phyloP scores from a whole-genome alignment of 2,329 filamentous ascomycete genomes.

The Curvularia eragrostidis region DNA sequence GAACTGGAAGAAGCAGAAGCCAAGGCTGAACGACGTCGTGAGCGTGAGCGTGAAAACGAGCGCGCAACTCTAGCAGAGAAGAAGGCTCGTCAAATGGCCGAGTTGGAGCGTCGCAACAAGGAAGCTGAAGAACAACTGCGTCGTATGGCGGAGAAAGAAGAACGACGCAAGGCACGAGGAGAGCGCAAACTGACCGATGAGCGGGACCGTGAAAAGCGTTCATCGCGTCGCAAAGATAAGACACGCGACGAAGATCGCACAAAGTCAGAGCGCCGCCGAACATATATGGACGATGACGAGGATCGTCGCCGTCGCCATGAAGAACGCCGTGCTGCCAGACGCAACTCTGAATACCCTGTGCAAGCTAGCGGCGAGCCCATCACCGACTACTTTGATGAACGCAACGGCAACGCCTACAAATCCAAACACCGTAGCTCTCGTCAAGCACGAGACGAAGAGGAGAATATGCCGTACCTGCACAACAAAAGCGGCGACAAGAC shows the following conservation, averaged over 20 bases:
- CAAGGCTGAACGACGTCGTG: conserved; percentile 47
- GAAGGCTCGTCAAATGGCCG: conserved; percentile 48
- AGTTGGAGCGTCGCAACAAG: conserved; percentile 49
- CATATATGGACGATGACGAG: conserved; percentile 47
- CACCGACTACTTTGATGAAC: conserved; percentile 55
- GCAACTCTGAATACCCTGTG: conserved; percentile 45
- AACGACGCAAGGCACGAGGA: conserved; percentile 40
- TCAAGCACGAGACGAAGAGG: conserved; percentile 39
- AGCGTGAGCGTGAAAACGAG: conserved; percentile 48
- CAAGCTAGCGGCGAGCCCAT: conserved; percentile 46
- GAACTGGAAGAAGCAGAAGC: conserved; percentile 47
- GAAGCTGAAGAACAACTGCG: conserved; percentile 49
- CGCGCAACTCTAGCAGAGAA: conserved; percentile 43
- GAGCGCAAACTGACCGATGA: conserved; percentile 44
- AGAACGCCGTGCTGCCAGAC: conserved; percentile 51
- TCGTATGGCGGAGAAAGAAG: conserved; percentile 50
- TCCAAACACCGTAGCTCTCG: conserved; percentile 40
- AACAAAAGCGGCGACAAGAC: conserved; percentile 56
- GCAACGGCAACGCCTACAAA: conserved; percentile 42
- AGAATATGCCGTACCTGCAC: conserved; percentile 45
- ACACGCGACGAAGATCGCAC: conserved; percentile 40
- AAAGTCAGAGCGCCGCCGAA: conserved; percentile 43
- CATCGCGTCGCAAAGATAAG: conserved; percentile 46
- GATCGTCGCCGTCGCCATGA: conserved; percentile 52
- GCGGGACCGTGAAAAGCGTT: conserved; percentile 44